phyloP scores from a whole-genome alignment of 1,284 basidiomycete species.

The Ustilago sp. region DNA sequence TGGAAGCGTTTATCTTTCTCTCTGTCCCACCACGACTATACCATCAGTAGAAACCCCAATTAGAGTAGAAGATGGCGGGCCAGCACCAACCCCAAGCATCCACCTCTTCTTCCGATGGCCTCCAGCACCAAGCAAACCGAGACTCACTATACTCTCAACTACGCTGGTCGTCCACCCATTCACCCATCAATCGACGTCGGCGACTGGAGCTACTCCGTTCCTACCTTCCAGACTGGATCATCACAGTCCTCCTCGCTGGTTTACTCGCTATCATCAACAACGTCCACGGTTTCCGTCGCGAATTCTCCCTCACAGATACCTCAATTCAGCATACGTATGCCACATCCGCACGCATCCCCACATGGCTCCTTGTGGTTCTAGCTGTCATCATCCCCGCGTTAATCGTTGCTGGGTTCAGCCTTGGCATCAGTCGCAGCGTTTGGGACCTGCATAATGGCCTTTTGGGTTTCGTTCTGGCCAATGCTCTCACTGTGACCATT shows the following conservation, averaged over 20 bases:
- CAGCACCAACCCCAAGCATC: not conserved
- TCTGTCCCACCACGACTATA: not conserved
- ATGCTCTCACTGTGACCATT: conserved; percentile 81
- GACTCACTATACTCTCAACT: conserved; percentile 45
- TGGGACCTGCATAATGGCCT: conserved; percentile 89
- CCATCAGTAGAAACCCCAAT: not conserved
- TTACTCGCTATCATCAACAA: conserved; percentile 77
- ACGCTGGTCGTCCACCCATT: conserved; percentile 29
- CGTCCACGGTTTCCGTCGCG: conserved; percentile 82
- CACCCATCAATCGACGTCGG: conserved; percentile 29
- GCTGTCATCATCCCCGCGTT: conserved; percentile 71
- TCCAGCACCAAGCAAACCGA: conserved; percentile 1
- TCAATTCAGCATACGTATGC: conserved; percentile 80
- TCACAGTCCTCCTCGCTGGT: conserved; percentile 71
- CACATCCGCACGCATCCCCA: conserved; percentile 84
- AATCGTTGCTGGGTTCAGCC: conserved; percentile 76
- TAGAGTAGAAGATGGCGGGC: not conserved
- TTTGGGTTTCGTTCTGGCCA: conserved; percentile 80
- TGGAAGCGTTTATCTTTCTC: not conserved
- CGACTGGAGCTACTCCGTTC: conserved; percentile 32
- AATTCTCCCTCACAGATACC: conserved; percentile 70
- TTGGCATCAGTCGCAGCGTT: conserved; percentile 79
- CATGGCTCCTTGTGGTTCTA: conserved; percentile 70
- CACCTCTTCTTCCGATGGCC: not conserved
- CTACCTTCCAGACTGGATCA: conserved; percentile 64